These are phyloP conservation scores for Escovopsis sp. DNA, from an alignment of 2,329 filamentous ascomycete species.

Conservation along the genomic window DNA sequence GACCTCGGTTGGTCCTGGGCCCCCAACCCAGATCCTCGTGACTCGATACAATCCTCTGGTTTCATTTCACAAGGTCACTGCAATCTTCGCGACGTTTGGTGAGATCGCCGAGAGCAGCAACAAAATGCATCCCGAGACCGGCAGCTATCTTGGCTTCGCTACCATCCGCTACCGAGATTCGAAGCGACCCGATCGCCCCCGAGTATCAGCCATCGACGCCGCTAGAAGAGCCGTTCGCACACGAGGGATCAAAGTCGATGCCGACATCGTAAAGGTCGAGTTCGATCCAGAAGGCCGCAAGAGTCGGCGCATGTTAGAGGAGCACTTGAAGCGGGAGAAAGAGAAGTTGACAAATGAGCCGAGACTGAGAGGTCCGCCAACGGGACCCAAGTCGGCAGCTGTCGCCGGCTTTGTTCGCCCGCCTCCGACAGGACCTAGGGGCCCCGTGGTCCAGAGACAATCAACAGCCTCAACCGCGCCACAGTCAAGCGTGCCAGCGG, in stretches of 20 bases:
- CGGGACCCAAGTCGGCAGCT: conserved; percentile 21
- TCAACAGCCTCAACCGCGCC: conserved; percentile 8
- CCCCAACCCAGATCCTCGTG: conserved; percentile 80
- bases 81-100: conserved; percentile 66
- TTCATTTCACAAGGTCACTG: conserved; percentile 60
- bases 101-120: conserved; percentile 86
- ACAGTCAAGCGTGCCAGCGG: conserved; percentile 15
- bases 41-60: conserved; percentile 92
- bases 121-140: conserved; percentile 87
- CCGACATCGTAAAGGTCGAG: conserved; percentile 64
- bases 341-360: conserved; percentile 37
- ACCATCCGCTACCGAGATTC: conserved; percentile 78
- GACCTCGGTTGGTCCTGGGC: conserved; percentile 76
- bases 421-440: conserved; percentile 76
- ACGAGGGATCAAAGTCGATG: conserved; percentile 66
- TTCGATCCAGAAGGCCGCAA: conserved; percentile 79
- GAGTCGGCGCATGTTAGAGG: conserved; percentile 65
- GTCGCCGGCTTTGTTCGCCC: conserved; percentile 27
- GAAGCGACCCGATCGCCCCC: conserved; percentile 26
- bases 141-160: conserved; percentile 85
- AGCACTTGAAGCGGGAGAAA: conserved; percentile 53
- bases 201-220: conserved; percentile 58
- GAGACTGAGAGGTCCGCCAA: conserved; percentile 20
- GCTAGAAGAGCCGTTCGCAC: conserved; percentile 67
- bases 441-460: conserved; percentile 48